Evolutionary conservation across 1,284 basidiomycete species (phyloP).

Genomic region (Apiotrichum porosum): DNA sequence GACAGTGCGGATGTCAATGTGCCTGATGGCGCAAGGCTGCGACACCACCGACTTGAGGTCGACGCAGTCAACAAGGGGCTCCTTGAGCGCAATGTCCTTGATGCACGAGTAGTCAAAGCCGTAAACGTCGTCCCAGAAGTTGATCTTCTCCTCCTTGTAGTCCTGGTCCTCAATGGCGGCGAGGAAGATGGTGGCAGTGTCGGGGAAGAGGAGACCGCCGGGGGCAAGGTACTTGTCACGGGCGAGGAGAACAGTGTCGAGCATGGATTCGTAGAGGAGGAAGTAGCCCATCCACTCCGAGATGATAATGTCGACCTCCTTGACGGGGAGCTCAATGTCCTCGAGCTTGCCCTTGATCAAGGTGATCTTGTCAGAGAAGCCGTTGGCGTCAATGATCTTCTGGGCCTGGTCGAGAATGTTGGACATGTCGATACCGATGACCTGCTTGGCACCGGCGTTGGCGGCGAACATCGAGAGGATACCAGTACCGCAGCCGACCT

Average conservation of each 20-base stretch:
- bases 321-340: slow-evolving; percentile 75
- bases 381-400: slow-evolving; percentile 94
- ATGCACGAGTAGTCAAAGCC: slow-evolving; percentile 99
- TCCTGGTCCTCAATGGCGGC: slow-evolving; percentile 99
- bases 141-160: slow-evolving; percentile 99
- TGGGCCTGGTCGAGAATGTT: slow-evolving; percentile 99
- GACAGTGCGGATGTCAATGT: slow-evolving; percentile 84
- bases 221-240: slow-evolving; percentile 94
- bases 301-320: slow-evolving; percentile 96
- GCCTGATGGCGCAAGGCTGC: slow-evolving; percentile 81
- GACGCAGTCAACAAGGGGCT: slow-evolving; percentile 97
- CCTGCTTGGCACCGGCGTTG: slow-evolving; percentile 92
- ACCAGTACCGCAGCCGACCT: slow-evolving; percentile 92
- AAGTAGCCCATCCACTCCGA: slow-evolving; percentile 65
- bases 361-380: slow-evolving; percentile 86
- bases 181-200: slow-evolving; percentile 86
- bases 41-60: slow-evolving; percentile 89
- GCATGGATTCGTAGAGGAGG: slow-evolving; percentile 94
- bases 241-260: slow-evolving; percentile 94
- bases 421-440: slow-evolving; percentile 99
- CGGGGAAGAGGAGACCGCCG: slow-evolving; percentile 91
- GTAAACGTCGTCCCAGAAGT: slow-evolving; percentile 99
- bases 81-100: slow-evolving; percentile 94
- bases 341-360: slow-evolving; percentile 98
- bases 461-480: slow-evolving; percentile 99